Evolutionary conservation across 2,329 filamentous ascomycete species (phyloP).

Genomic region (Raffaelea deltoideospora): DNA sequence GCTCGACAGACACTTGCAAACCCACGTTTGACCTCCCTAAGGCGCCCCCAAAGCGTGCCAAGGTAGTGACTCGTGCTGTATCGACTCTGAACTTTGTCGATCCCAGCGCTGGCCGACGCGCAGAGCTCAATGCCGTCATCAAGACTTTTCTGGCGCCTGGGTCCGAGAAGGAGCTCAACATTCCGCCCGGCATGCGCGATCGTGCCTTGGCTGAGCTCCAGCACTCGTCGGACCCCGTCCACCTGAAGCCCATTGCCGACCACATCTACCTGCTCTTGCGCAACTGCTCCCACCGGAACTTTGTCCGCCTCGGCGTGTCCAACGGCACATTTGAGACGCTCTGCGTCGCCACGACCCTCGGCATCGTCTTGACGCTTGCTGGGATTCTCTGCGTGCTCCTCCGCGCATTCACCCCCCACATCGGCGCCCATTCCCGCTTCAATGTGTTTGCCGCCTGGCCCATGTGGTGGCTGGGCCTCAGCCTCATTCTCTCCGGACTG

Average conservation of each 20-base stretch:
- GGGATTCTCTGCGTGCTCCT: constrained; percentile 25
- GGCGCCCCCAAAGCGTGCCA: neutral
- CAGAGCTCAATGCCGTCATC: constrained; percentile 23
- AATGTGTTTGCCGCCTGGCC: constrained; percentile 27
- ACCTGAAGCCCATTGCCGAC: constrained; percentile 27
- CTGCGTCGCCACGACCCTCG: constrained; percentile 28
- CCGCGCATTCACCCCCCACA: constrained; percentile 21
- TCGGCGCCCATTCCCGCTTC: constrained; percentile 24
- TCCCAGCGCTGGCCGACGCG: constrained; percentile 10
- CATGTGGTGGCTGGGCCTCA: constrained; percentile 28
- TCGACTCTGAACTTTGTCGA: constrained; percentile 8
- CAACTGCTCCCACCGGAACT: constrained; percentile 33
- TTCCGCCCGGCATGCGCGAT: constrained; percentile 25
- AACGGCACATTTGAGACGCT: constrained; percentile 34
- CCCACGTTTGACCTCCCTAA: constrained; percentile 6
- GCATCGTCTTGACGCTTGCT: constrained; percentile 22
- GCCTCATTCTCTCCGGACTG: constrained; percentile 26
- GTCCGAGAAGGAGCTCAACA: constrained; percentile 30
- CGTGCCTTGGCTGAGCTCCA: constrained; percentile 21
- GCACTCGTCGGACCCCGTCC: constrained; percentile 20
- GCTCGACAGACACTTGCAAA: constrained; percentile 8
- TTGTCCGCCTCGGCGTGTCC: constrained; percentile 37
- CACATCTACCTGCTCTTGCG: constrained; percentile 29
- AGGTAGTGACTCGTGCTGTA: neutral
- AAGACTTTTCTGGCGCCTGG: constrained; percentile 24